phyloP scores from a whole-genome alignment of 2,329 filamentous ascomycete genomes.

The Colletotrichum zoysiae region DNA sequence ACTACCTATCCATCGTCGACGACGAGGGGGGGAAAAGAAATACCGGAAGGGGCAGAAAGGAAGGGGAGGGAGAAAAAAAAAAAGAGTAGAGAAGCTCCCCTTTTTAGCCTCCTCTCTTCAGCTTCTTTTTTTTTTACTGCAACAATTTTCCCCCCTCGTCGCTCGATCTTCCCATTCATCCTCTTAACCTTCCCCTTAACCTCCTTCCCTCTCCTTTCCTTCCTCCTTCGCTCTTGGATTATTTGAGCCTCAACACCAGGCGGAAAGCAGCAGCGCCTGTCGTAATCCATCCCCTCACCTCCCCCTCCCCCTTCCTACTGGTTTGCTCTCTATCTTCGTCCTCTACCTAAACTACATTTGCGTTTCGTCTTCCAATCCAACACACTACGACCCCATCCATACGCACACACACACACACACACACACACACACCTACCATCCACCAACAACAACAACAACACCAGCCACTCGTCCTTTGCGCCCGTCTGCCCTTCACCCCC shows the following conservation, averaged over 20 bases:
- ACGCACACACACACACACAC: too few relatives aligned
- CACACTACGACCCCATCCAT: conserved; percentile 1
- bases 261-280: conserved; percentile 16
- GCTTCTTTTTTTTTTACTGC: conserved; percentile 36
- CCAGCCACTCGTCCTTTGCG: conserved; percentile 2
- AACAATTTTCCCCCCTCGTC: conserved; percentile 32
- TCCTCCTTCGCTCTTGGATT: conserved; percentile 14
- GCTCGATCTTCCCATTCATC: conserved; percentile 37
- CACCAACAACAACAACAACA: conserved; percentile 5
- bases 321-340: neutral
- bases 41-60: conserved; percentile 13
- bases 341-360: neutral
- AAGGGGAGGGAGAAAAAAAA: conserved; percentile 14
- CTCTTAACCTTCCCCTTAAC: conserved; percentile 31
- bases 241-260: conserved; percentile 28
- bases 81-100: conserved; percentile 30
- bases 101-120: conserved; percentile 40
- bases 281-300: conserved; percentile 5
- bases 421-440: neutral
- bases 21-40: conserved; percentile 17
- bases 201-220: conserved; percentile 30
- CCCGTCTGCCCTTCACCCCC: neutral
- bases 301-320: neutral
- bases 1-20: conserved; percentile 29
- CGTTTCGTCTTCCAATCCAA: neutral